Evolutionary conservation across 495 filamentous ascomycete genomes (phyloP).

Genomic region (Amphirosellinia nigrospora): DNA sequence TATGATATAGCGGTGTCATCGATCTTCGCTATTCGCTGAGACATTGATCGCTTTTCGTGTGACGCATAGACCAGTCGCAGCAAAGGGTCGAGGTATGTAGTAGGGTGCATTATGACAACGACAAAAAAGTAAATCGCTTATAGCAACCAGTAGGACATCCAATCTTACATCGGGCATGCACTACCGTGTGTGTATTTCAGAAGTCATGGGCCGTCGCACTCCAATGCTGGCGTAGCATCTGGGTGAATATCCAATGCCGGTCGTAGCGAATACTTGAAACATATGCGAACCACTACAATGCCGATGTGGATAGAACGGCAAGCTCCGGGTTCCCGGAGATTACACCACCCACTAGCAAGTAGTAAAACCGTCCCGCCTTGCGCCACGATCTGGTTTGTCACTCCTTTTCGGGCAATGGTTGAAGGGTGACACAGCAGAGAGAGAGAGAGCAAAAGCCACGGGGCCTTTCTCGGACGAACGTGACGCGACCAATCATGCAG

Average conservation of each 20-base stretch:
- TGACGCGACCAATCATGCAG: conserved; percentile 8
- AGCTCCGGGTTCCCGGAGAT: neutral
- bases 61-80: neutral
- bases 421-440: conserved; percentile 3
- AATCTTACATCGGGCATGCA: neutral
- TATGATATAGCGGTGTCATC: neutral
- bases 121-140: neutral
- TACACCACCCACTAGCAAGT: neutral
- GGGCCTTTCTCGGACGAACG: neutral
- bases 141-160: neutral
- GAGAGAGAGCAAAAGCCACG: neutral
- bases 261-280: conserved; percentile 3
- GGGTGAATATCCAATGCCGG: neutral
- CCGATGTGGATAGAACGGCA: neutral
- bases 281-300: neutral
- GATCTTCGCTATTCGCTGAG: neutral
- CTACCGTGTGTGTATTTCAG: conserved; percentile 4
- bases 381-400: conserved; percentile 6
- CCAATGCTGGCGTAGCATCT: conserved; percentile 11
- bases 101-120: neutral
- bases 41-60: neutral
- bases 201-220: conserved; percentile 12
- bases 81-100: conserved; percentile 4
- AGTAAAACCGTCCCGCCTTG: neutral
- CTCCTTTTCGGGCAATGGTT: neutral